Base-by-base conservation (phyloP, 2,329 filamentous ascomycete genomes). In the Exophiala oligosperma region DNA sequence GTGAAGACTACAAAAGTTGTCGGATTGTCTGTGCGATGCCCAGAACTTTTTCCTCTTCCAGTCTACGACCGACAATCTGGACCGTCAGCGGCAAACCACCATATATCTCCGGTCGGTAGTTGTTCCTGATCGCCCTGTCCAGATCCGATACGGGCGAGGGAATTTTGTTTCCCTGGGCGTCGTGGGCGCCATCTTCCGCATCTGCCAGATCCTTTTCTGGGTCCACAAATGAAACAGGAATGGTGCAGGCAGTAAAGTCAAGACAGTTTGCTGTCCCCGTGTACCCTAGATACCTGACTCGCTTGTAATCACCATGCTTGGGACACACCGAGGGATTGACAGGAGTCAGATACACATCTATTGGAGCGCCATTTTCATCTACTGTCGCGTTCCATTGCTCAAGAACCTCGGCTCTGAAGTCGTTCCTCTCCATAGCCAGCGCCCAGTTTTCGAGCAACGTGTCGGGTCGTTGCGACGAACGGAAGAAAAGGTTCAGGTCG, bases 11-110 rank as follows among this genome's bases (percentile, higher is more conserved):
- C 7, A 44, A 44, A 17, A 44, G 14, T 44, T 44, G 17, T 3
- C 14, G 40, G 4, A 44, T 17, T 17, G 23, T n/a, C 40, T 44
- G 40, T 35, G 49, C 49, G 23, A 52, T n/a, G 7, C 17, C 49
- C 9, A 52, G 11, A 17, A 52, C 49, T 52, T 52, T 52, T 32
- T 52, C 49, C 23, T 51, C 49, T 21, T 51, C 26, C 26, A 51
- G 26, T 51, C 49, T 51, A 2, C 49, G 26, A 17, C 28, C 49
- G 7, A 51, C 49, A 11, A 51, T 21, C 32, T 52, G 49, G 11
- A 52, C 32, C 26, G 29, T 38, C 14, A 52, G 21, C 4, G 29
- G 49, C 29, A 37, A 3, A 5, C 49, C 49, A 23, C 23, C 3
- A n/a, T 40, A 52, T 11, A 41, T 24, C 9, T 52, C 49, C 21